phyloP scores from a whole-genome alignment of 495 filamentous ascomycete genomes.

The Lasiosphaeris hirsuta region DNA sequence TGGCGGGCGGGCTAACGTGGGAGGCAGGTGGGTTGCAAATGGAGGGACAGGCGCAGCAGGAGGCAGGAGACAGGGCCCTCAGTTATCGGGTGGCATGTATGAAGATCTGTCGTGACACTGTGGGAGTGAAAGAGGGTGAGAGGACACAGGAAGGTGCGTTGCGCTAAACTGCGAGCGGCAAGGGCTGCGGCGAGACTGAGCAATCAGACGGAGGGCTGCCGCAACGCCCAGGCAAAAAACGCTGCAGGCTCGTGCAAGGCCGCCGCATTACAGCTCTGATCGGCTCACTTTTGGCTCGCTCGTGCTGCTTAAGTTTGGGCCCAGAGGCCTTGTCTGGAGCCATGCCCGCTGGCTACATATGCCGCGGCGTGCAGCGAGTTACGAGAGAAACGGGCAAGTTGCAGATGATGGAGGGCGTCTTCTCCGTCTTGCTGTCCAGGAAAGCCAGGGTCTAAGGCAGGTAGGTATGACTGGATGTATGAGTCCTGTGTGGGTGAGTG shows the following conservation, averaged over 20 bases:
- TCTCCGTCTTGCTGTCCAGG: background rate
- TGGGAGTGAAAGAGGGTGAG: constrained; percentile 17
- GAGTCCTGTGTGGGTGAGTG: too few species aligned
- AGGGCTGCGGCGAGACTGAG: constrained; percentile 18
- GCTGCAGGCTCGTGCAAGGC: constrained; percentile 17
- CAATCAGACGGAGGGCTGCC: constrained; percentile 29
- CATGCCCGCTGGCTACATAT: background rate
- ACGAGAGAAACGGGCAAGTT: constrained; percentile 21
- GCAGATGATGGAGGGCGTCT: constrained; percentile 9
- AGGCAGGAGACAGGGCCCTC: background rate
- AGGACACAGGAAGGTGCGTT: constrained; percentile 15
- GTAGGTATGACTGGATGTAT: too few species aligned
- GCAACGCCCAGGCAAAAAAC: constrained; percentile 20
- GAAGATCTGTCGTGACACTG: constrained; percentile 19
- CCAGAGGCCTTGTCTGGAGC: background rate
- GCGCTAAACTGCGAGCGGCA: constrained; percentile 19
- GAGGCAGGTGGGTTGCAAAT: background rate
- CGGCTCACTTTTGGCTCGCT: constrained; percentile 7
- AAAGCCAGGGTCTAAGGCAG: too few species aligned
- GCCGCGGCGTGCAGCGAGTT: constrained; percentile 1
- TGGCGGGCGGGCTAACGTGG: background rate
- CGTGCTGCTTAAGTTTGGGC: background rate
- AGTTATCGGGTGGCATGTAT: constrained; percentile 18
- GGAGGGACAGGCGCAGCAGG: background rate
- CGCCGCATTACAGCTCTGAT: constrained; percentile 15